Base-by-base conservation (phyloP, 257 asterid genomes). In the Misopates orontium region DNA sequence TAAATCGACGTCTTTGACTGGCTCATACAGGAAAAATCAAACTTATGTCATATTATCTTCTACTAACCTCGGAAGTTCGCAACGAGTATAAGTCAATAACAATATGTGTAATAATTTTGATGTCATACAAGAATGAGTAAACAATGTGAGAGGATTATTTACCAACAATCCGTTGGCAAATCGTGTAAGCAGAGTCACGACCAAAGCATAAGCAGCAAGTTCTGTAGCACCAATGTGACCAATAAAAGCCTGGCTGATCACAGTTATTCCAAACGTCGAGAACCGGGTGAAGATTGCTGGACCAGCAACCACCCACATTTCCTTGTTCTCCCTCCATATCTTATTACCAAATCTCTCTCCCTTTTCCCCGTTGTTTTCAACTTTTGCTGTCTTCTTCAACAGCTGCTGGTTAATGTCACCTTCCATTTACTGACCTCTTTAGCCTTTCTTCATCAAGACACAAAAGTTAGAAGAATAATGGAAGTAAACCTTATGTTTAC, bases 181-280 rank as follows among this genome's bases (percentile, higher is more conserved):
- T 60, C 91, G 77, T 4, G 77, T 31, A 8, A 85, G 72, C 73
- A 88, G 83, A 14, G 88, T 85, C 54, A 68, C 28, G 61, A 81
- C 78, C n/a, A 85, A 77, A 48, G 96, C 82, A 56, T 69, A 74
- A 23, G 91, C 83, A 21, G 91, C 96, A 36, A 88, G 96, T 62
- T 85, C 77, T 0, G 83, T 72, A 3, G 88, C 71, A 18, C 94
- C 94, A 47, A 88, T 74, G 69, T 82, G 94, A 66, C 91, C 94
- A 36, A 84, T 72, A 54, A 88, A 88, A 5, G 89, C 87, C 63
- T 85, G 96, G 67, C 90, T 88, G 64, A 85, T 79, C 22, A 88
- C 80, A 20, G 18, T 78, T 19, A 84, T 64, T 28, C 87, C 82
- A 32, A 71, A 84, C 0, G 84, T 66, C 21, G 91, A 74, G 19